phyloP scores from a whole-genome alignment of 805 yeast species.

The Kodamaea restingae region DNA sequence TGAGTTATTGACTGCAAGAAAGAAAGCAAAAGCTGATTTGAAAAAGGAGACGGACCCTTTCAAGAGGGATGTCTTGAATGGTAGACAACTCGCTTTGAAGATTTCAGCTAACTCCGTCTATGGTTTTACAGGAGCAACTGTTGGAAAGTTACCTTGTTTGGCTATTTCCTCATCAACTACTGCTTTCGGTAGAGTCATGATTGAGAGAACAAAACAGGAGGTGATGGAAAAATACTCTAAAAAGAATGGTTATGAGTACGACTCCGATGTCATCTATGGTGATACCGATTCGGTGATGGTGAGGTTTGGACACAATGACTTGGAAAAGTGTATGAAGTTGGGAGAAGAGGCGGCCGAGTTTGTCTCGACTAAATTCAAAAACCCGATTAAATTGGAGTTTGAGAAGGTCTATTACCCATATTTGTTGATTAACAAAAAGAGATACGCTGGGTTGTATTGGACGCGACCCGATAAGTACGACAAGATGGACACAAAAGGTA shows the following conservation, averaged over 20 bases:
- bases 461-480: slow-evolving; percentile 88
- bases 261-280: slow-evolving; percentile 92
- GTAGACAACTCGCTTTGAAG: slow-evolving; percentile 94
- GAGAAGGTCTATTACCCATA: slow-evolving; percentile 97
- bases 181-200: slow-evolving; percentile 95
- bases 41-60: slow-evolving; percentile 94
- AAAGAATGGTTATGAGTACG: slow-evolving; percentile 79
- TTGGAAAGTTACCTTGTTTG: slow-evolving; percentile 93
- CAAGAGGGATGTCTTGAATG: slow-evolving; percentile 87
- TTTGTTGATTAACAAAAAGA: slow-evolving; percentile 85
- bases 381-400: slow-evolving; percentile 92
- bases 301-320: slow-evolving; percentile 80
- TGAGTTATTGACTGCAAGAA: slow-evolving; percentile 87
- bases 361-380: slow-evolving; percentile 73
- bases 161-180: slow-evolving; percentile 96
- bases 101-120: slow-evolving; percentile 97
- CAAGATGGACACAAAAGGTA: slow-evolving; percentile 97
- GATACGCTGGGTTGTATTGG: slow-evolving; percentile 98
- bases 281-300: slow-evolving; percentile 99
- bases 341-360: slow-evolving; percentile 93
- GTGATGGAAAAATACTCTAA: slow-evolving; percentile 77
- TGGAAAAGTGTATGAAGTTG: slow-evolving; percentile 79
- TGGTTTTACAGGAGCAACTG: slow-evolving; percentile 98
- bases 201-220: slow-evolving; percentile 81
- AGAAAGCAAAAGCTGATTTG: slow-evolving; percentile 84